Base-by-base conservation (phyloP, 1,284 basidiomycete species). In the Dichomitus squalens region DNA sequence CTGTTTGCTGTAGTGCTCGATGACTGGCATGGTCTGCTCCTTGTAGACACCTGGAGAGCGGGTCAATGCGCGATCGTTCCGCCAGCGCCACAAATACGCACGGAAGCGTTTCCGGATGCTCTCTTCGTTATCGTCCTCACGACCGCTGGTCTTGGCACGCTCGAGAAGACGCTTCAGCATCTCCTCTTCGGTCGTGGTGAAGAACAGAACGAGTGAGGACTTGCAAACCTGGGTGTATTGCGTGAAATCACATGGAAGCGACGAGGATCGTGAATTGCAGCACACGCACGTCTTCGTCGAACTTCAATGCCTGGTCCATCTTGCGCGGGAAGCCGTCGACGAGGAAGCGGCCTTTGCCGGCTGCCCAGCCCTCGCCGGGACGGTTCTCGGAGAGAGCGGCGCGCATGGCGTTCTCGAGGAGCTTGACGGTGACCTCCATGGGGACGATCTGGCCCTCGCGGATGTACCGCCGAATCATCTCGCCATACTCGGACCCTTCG, bases 311-410 rank as follows among this genome's bases (percentile, higher is more conserved):
- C 76, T 99, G 97, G 74, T 99, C 97, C 94, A 99, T 95, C 81
- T 98, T 94, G 60, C 97, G 84, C 44, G 97, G 97, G 79, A 99
- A 99, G 3, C 97, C 97, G 66, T 99, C 97, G 65, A 99, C 90
- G 63, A 99, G 82, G 81, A 99, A 99, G 48, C 94, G 86, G 38
- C 92, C 93, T 58, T 79, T 80, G 39, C 90, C 93, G 49, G 84
- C 77, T 25, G 74, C 72, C 95, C 95, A 96, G 25, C 84, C 87
- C 12, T 79, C 75, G 7, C 75, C 76, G 2, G 73, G 50, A 53
- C 72, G 72, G 9, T 68, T 67, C 66, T 80, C 75, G 16, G 74
- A 67, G 43, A 96, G 73, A 9, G 86, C 86, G 43, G 78, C 83
- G 35, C 75, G 70, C 90, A 99, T 99, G 14, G 96, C 96, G 71